Base-by-base conservation (phyloP, 345 rosid genomes). In the Arabidopsis suecica region DNA sequence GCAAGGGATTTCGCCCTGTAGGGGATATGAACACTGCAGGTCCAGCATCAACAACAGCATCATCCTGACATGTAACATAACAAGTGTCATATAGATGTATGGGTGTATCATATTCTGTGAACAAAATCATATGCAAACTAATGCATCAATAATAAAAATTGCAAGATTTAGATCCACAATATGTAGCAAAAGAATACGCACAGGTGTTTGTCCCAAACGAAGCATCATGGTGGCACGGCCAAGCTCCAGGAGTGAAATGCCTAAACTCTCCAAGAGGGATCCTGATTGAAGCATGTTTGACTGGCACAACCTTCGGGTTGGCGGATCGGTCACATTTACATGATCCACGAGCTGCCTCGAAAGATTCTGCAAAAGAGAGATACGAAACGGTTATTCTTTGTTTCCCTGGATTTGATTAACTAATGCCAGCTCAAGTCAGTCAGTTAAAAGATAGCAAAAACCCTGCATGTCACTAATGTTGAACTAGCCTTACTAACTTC, bases 151-250 rank as follows among this genome's bases (percentile, higher is more conserved):
- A 22, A 14, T 23, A 3, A 3, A 57, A 33, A 14, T 9, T 10
- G 53, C 3, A 32, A 5, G 38, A 70, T 23, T 51, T 22, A 44
- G 23, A 56, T 37, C 10, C 14, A 65, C 23, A 1, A 59, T n/a
- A 72, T 50, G 49, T 65, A 51, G 56, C 18, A 40, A 50, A 57
- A 40, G 68, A 32, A 49, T 59, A 60, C 91, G 36, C 59, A 87
- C 91, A 69, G 86, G 86, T 64, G 86, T 79, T 81, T 85, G 88
- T 78, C 91, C 88, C 68, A 82, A 78, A 68, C 79, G 89, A 54
- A 84, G 40, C 78, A 86, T 81, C 87, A 78, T 84, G 40, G 83
- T 81, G 70, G 89, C 69, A 34, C 85, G 87, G 57, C 89, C 91
- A 68, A 87, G 85, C 80, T 87, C 91, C 74, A 87, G 84, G 25